Evolutionary conservation across 148 eudicot genomes (phyloP), one percentile per base, ranked within the genome.

Genomic region (Pharnaceum exiguum): DNA sequence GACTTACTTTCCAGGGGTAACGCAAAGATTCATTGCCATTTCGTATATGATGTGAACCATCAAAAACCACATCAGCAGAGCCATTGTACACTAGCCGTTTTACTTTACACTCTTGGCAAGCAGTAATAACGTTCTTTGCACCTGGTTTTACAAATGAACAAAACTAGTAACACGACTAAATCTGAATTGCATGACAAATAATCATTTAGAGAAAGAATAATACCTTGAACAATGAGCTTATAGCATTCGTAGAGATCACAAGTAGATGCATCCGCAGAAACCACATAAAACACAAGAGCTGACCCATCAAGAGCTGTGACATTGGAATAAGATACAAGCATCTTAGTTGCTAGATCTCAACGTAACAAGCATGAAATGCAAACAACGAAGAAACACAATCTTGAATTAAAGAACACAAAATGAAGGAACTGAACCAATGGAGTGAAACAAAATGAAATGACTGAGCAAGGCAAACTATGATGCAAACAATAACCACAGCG

Each of bases 281-380:
- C 85, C 38, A 67, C 71, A 73, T 71, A 77, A 55, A 85, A 93
- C 38, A 93, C 96, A 68, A 79, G 84, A 32, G 84, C 74, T 37
- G 89, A 74, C 62, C 96, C 95, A 51, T 78, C 73, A 38, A 93
- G 43, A 57, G 86, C 98, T 93, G 89, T 81, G 82, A 64, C n/a
- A 57, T 26, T 18, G 57, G 50, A 40, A 49, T n/a, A 50, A 26
- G 18, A 28, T 6, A 16, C 53, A 22, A 33, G 32, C 18, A 54
- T 43, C n/a, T 16, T 2, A 54, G 40, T 53, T 17, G 33, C 19
- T 17, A 33, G 2, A 64, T 38, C 35, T 33, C 42, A 24, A 7
- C 37, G 35, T 43, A 16, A 38, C 23, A 9, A 43, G 35, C 16
- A 45, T 19, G 11, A 7, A n/a, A 22, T 7, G 15, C 5, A 15